phyloP scores from a whole-genome alignment of 345 rosid genomes.

The Linum tenue region DNA sequence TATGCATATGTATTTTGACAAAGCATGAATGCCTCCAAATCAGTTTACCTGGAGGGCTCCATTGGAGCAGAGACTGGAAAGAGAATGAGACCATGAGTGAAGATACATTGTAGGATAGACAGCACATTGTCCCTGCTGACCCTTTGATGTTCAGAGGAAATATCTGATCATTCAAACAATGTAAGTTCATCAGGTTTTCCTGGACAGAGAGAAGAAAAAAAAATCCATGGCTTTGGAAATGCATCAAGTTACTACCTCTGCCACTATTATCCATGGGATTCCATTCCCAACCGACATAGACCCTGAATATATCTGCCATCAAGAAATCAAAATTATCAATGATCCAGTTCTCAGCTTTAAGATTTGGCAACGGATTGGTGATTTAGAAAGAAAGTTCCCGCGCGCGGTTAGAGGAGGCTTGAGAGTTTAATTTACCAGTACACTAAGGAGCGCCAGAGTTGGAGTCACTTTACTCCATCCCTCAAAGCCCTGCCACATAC shows the following conservation, averaged over 20 bases:
- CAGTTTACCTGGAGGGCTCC: not conserved
- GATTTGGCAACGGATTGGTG: not conserved
- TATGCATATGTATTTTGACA: too few relatives aligned
- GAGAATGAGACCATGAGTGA: slow-evolving; percentile 1
- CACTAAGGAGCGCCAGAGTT: not conserved
- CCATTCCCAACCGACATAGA: not conserved
- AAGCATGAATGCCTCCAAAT: too few relatives aligned
- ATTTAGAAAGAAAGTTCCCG: not conserved
- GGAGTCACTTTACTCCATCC: not conserved
- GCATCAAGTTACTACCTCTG: not conserved
- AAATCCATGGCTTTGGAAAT: not conserved
- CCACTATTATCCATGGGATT: slow-evolving; percentile 1
- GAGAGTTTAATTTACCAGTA: not conserved
- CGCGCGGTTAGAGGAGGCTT: not conserved
- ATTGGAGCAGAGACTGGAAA: not conserved
- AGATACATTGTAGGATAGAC: not conserved
- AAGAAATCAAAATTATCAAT: not conserved
- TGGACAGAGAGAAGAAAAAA: too few relatives aligned
- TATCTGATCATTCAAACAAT: not conserved
- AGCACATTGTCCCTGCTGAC: not conserved
- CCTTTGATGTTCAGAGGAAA: not conserved
- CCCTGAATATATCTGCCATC: not conserved
- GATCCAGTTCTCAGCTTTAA: not conserved
- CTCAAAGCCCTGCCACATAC: not conserved
- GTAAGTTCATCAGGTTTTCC: not conserved